Evolutionary conservation across 192 early-diverging fungal species (phyloP).

Genomic region (Coemansia sp.): DNA sequence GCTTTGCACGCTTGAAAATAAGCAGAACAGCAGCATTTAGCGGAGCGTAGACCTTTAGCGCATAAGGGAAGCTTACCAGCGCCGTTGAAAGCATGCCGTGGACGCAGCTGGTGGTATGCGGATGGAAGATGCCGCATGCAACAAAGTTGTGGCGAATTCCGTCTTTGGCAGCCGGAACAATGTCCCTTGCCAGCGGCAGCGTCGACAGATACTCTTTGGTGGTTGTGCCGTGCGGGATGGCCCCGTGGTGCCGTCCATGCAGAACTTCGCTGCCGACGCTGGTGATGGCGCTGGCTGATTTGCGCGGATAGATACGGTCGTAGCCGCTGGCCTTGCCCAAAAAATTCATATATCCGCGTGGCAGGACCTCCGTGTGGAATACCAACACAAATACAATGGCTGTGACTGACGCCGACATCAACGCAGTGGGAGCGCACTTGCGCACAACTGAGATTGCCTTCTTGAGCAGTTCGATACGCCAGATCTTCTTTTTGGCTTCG

Average conservation of each 20-base stretch:
- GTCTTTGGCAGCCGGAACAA: conserved; percentile 47
- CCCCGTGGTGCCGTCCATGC: neutral
- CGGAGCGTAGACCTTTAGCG: conserved; percentile 63
- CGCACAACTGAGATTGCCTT: conserved; percentile 10
- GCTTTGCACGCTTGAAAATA: conserved; percentile 55
- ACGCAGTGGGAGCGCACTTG: conserved; percentile 31
- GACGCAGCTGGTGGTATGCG: conserved; percentile 56
- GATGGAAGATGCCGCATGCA: conserved; percentile 65
- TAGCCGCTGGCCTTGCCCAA: conserved; percentile 47
- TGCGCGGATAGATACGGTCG: conserved; percentile 27
- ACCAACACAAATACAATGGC: conserved; percentile 56
- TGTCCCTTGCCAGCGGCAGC: conserved; percentile 57
- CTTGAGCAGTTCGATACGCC: neutral
- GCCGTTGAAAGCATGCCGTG: conserved; percentile 44
- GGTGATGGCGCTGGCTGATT: conserved; percentile 12
- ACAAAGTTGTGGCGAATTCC: conserved; percentile 57
- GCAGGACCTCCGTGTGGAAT: conserved; percentile 60
- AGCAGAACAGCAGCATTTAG: conserved; percentile 59
- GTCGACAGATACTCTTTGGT: conserved; percentile 58
- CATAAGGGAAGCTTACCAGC: conserved; percentile 55
- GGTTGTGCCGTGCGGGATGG: conserved; percentile 53
- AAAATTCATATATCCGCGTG: conserved; percentile 61
- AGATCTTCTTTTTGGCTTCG: conserved; percentile 13
- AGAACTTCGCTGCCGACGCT: conserved; percentile 15
- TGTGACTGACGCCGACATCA: conserved; percentile 30